A percentile compares a stretch with the other conserved stretches of the same genome.
phyloP scores from a whole-genome alignment of 1,284 basidiomycete genomes.

The Schizopora paradoxa region DNA sequence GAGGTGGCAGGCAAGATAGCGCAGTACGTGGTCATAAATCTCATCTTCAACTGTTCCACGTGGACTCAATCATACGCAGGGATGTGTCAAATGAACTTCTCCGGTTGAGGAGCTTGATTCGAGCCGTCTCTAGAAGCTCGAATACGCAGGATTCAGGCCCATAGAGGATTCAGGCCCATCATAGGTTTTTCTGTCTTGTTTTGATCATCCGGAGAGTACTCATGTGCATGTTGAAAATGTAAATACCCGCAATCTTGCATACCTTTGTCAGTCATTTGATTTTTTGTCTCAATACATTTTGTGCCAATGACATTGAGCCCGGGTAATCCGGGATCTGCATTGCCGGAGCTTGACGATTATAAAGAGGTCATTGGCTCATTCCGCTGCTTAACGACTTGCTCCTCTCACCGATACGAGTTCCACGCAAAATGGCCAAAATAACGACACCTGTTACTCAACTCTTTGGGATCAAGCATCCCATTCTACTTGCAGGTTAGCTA shows the following conservation, averaged over 20 bases:
- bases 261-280: too few species aligned
- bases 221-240: too few species aligned
- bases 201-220: neutral
- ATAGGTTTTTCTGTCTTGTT: neutral
- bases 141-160: neutral
- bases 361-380: neutral
- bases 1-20: slow-evolving; percentile 55
- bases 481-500: slow-evolving; percentile 70
- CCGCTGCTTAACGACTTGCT: neutral
- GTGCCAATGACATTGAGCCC: too few species aligned
- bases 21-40: slow-evolving; percentile 40
- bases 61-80: slow-evolving; percentile 30
- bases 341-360: neutral
- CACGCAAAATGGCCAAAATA: slow-evolving; percentile 53
- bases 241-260: too few species aligned
- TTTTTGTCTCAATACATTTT: too few species aligned
- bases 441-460: slow-evolving; percentile 77
- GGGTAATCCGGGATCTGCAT: neutral
- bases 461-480: slow-evolving; percentile 83
- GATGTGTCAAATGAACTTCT: slow-evolving; percentile 54
- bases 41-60: slow-evolving; percentile 3
- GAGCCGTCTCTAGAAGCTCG: slow-evolving; percentile 24
- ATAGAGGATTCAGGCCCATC: neutral
- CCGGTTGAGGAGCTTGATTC: slow-evolving; percentile 66
- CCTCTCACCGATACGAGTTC: slow-evolving; percentile 1